phyloP scores from a whole-genome alignment of 345 rosid genomes.

The Clarkia xantiana region DNA sequence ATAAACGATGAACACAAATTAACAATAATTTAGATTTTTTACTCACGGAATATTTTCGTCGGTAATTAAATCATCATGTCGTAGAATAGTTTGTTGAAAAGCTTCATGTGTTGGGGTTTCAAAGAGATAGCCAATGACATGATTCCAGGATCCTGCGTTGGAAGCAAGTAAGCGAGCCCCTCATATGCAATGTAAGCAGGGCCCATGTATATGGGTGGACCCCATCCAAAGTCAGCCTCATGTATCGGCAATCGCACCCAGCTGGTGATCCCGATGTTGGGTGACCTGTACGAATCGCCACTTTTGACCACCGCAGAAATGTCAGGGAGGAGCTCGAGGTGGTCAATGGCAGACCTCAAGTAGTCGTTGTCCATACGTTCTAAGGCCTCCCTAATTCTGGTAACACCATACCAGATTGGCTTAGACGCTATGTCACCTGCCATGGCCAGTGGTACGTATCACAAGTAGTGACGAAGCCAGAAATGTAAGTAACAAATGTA shows the following conservation, averaged over 20 bases:
- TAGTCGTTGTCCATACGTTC: slow-evolving; percentile 72
- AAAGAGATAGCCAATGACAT: slow-evolving; percentile 35
- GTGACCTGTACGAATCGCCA: slow-evolving; percentile 33
- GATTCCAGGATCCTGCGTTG: slow-evolving; percentile 35
- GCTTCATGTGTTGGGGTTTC: slow-evolving; percentile 35
- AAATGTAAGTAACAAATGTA: too few relatives aligned
- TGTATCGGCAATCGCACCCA: slow-evolving; percentile 19
- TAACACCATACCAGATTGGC: slow-evolving; percentile 76
- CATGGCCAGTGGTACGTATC: too few relatives aligned
- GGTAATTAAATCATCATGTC: slow-evolving; percentile 12
- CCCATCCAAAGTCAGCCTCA: slow-evolving; percentile 66
- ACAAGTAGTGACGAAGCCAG: too few relatives aligned
- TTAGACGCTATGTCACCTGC: slow-evolving; percentile 58
- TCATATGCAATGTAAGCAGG: slow-evolving; percentile 25
- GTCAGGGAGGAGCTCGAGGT: slow-evolving; percentile 54
- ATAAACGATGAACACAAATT: too few relatives aligned
- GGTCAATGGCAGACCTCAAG: slow-evolving; percentile 88
- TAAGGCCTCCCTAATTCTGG: slow-evolving; percentile 61
- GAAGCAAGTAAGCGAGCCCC: slow-evolving; percentile 31
- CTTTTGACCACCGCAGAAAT: slow-evolving; percentile 19
- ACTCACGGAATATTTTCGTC: too few relatives aligned
- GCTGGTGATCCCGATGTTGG: slow-evolving; percentile 43
- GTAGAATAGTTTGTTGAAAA: slow-evolving; percentile 36
- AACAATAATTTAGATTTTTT: too few relatives aligned
- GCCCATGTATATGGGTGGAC: slow-evolving; percentile 37